phyloP scores from a whole-genome alignment of 176 grass and related monocot species.

The Aegilops speltoides region DNA sequence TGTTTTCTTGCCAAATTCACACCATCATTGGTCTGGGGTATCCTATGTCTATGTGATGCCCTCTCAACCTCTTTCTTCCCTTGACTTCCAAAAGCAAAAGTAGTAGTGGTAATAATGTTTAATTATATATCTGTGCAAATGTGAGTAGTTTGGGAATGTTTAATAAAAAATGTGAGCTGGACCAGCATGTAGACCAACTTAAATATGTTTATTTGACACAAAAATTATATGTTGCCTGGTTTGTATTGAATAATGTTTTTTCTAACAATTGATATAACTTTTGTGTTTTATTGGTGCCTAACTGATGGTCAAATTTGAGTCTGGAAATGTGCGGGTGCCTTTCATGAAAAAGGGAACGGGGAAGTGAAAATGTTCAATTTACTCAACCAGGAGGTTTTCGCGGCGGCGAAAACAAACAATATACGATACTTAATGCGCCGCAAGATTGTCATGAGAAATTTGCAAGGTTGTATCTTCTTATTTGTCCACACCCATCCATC shows the following conservation, averaged over 20 bases:
- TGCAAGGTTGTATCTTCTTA: conserved; percentile 18
- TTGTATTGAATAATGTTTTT: neutral
- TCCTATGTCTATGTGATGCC: conserved; percentile 23
- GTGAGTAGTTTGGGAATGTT: too few relatives aligned
- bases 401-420: too few relatives aligned
- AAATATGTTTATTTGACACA: neutral
- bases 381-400: accelerated
- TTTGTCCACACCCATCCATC: neutral
- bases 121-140: too few relatives aligned
- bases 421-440: neutral
- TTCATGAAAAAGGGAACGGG: neutral
- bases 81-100: neutral
- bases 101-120: too few relatives aligned
- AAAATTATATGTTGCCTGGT: neutral
- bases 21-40: conserved; percentile 14
- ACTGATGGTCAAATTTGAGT: neutral
- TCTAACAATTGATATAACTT: neutral
- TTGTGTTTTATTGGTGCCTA: neutral
- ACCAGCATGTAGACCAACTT: neutral
- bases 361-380: neutral
- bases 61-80: neutral
- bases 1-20: conserved; percentile 5
- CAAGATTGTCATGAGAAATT: neutral
- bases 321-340: neutral
- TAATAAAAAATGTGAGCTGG: too few relatives aligned